A percentile compares a stretch with the other conserved stretches of the same genome.
phyloP scores from a whole-genome alignment of 1,284 basidiomycete species.

The Malassezia caprae region DNA sequence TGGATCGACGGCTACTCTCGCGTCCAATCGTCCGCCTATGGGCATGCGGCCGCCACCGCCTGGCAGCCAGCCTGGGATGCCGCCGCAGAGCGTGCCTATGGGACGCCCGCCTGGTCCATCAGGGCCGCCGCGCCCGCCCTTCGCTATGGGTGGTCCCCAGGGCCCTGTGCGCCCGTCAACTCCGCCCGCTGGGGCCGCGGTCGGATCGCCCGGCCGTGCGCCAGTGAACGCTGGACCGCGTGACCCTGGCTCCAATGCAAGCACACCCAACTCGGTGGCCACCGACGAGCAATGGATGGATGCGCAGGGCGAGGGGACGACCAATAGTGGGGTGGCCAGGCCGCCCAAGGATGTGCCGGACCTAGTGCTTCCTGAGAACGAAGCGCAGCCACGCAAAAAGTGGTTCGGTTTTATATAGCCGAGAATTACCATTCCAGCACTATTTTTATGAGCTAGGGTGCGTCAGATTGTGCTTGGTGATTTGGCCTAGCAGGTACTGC shows the following conservation, averaged over 20 bases:
- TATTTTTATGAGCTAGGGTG: neutral
- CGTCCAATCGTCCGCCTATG: neutral
- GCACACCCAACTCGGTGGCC: neutral
- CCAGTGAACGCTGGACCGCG: neutral
- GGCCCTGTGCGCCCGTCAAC: no score
- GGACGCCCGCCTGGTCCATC: neutral
- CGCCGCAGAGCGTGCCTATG: neutral
- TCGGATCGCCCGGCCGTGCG: neutral
- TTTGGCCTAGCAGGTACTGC: constrained; percentile 34
- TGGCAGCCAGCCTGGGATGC: neutral
- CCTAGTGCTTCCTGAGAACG: neutral
- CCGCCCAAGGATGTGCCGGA: neutral
- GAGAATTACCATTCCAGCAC: neutral
- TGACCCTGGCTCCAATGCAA: neutral
- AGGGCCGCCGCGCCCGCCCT: neutral
- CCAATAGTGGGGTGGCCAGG: neutral
- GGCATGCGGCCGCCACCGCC: neutral
- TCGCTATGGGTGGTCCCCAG: neutral
- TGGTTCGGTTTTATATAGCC: constrained; percentile 1
- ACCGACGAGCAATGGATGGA: neutral
- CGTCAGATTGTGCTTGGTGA: neutral
- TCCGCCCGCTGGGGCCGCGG: no score
- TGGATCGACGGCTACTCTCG: neutral
- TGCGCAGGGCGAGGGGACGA: neutral
- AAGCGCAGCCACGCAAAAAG: neutral